Evolutionary conservation across 768 basidiomycete genomes (phyloP).

Genomic region (Daedaleopsis nitida): DNA sequence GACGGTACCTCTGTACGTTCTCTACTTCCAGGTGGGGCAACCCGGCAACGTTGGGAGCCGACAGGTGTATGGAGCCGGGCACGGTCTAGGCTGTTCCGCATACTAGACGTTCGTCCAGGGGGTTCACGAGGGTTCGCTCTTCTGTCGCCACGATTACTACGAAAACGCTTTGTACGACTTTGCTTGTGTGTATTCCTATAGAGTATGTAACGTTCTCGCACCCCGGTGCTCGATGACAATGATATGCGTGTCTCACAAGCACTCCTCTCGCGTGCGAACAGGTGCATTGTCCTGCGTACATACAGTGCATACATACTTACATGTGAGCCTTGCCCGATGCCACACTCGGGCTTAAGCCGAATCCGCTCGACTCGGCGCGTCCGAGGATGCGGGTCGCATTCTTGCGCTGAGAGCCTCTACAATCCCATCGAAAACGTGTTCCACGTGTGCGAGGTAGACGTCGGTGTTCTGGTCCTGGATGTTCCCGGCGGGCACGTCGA

Average conservation of each 20-base stretch:
- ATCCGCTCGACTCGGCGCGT: too few species aligned
- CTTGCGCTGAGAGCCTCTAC: conserved; percentile 18
- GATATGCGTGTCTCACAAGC: too few species aligned
- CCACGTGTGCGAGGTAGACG: conserved; percentile 52
- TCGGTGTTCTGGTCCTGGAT: conserved; percentile 74
- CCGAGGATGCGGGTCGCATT: not conserved
- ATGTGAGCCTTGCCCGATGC: not conserved
- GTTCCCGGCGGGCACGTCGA: conserved; percentile 74
- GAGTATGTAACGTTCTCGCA: not conserved
- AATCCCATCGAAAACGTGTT: conserved; percentile 29
- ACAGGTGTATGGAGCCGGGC: conserved; percentile 32
- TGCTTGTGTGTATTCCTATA: not conserved
- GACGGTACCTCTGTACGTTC: not conserved
- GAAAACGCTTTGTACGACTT: too few species aligned
- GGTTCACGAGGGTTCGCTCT: too few species aligned
- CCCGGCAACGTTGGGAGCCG: conserved; percentile 39
- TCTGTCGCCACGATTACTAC: too few species aligned
- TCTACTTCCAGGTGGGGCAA: conserved; percentile 36
- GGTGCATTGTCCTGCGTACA: not conserved
- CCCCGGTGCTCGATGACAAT: not conserved
- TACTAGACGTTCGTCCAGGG: too few species aligned
- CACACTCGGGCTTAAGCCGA: too few species aligned
- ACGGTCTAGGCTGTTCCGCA: not conserved
- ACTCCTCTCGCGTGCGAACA: not conserved
- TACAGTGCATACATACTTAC: not conserved